Conservation (phyloP, 2,329 filamentous ascomycete genomes). For the Trichophyton rubrum region DNA sequence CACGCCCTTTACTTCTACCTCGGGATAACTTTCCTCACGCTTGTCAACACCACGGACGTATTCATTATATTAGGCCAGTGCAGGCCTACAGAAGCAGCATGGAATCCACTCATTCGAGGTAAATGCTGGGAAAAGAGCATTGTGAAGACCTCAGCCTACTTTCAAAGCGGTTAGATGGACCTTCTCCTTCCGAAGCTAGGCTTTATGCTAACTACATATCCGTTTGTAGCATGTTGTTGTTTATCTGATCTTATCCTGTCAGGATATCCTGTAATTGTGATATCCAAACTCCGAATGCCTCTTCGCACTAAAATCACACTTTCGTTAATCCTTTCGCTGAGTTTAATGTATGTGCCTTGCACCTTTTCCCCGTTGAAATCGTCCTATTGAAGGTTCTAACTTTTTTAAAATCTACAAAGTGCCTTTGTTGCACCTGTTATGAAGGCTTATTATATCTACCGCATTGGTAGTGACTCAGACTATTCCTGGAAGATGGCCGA, state of each 20-base stretch:
- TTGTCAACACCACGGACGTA: slow-evolving; percentile 8
- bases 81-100: slow-evolving; percentile 5
- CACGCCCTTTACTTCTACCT: slow-evolving; percentile 5
- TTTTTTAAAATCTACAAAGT: not conserved
- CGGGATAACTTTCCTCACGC: slow-evolving; percentile 5
- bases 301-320: slow-evolving; percentile 6
- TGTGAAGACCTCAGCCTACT: slow-evolving; percentile 6
- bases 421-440: slow-evolving; percentile 8
- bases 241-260: slow-evolving; percentile 10
- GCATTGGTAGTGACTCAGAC: slow-evolving; percentile 2
- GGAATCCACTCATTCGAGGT: slow-evolving; percentile 1
- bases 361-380: not conserved
- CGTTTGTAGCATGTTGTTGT: slow-evolving; percentile 5
- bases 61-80: slow-evolving; percentile 9
- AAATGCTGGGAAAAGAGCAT: slow-evolving; percentile 5
- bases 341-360: slow-evolving; percentile 1
- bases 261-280: slow-evolving; percentile 10
- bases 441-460: slow-evolving; percentile 7
- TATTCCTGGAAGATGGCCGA: slow-evolving; percentile 9
- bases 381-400: not conserved
- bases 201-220: not conserved
- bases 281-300: slow-evolving; percentile 8
- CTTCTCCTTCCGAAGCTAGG: not conserved
- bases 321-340: slow-evolving; percentile 4
- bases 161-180: not conserved